Evolutionary conservation across 768 basidiomycete genomes (phyloP), one percentile per base, ranked within the genome.

Genomic region (Peribolospora baueri): DNA sequence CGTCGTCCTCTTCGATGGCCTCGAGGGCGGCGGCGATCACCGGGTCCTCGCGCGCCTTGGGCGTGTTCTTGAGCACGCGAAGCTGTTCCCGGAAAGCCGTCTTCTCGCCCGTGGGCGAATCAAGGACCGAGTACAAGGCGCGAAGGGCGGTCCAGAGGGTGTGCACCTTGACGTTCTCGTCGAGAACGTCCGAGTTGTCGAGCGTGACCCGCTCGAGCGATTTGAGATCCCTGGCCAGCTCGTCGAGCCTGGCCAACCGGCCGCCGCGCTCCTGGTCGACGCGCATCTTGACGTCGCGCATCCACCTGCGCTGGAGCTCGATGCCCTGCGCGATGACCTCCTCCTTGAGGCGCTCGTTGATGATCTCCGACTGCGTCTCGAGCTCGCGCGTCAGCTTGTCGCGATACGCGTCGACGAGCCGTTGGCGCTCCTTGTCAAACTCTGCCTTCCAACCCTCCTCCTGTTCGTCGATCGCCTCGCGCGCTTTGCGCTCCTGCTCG

Each of bases 211-310:
- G 78, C 67, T 93, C 87, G 40, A 98, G 77, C 58, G 84, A 80
- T 67, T 93, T 90, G 60, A 97, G 70, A 50, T 82, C 81, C 5
- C 82, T 77, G 7, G 87, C 81, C 50, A 98, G 80, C 66, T 90
- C 84, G 63, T 91, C 87, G 42, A 98, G 78, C 68, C 88, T 93
- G 48, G 87, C 82, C 7, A 98, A 75, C 54, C 93, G 82, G 9
- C 88, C 88, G 11, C 87, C 87, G 48, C 93, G 86, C 68, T 98
- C 93, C 64, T 86, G 77, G 68, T 98, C 91, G 55, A 98, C 90
- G 59, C 80, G 82, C 51, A 88, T 75, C 70, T 95, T 93, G 73
- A 97, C 80, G 56, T 95, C 87, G 41, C 85, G 79, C 46, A 98
- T 83, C 90, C 91, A 97, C 54, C 85, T 76, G 51, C 88, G 80